Evolutionary conservation across 129 eudicot species (phyloP).

Genomic region (Cynara cardunculus): DNA sequence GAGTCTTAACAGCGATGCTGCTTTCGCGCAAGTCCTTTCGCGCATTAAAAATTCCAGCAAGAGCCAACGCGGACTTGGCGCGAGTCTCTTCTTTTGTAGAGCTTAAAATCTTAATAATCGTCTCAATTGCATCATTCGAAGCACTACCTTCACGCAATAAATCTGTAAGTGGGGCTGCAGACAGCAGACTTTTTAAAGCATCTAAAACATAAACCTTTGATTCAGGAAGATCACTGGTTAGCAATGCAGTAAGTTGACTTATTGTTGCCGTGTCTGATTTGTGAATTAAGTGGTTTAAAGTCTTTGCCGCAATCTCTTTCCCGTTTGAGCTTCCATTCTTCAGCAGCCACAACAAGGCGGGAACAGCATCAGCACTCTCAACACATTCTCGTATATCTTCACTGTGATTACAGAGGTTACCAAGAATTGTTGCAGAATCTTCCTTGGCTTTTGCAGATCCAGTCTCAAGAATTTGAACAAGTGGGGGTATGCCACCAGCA

Average conservation of each 20-base stretch:
- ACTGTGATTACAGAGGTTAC: conserved; percentile 97
- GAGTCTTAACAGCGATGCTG: conserved; percentile 75
- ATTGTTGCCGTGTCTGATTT: conserved; percentile 96
- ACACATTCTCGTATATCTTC: conserved; percentile 99
- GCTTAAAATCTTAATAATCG: conserved; percentile 71
- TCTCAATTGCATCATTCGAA: conserved; percentile 92
- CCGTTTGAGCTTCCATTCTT: conserved; percentile 97
- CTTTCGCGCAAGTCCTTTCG: conserved; percentile 98
- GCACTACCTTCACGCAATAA: conserved; percentile 94
- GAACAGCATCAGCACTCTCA: conserved; percentile 99
- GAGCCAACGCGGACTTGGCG: conserved; percentile 86
- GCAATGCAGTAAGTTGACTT: conserved; percentile 90
- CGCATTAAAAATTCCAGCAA: conserved; percentile 76
- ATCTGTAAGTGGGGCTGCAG: conserved; percentile 72
- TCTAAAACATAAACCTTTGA: conserved; percentile 94
- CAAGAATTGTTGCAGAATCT: conserved; percentile 94
- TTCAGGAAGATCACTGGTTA: conserved; percentile 96
- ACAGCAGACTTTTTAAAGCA: conserved; percentile 88
- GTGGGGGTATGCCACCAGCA: conserved; percentile 99
- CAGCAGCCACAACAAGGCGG: conserved; percentile 91
- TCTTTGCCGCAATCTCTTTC: conserved; percentile 96
- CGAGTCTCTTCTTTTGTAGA: conserved; percentile 85
- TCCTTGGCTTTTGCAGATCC: conserved; percentile 97
- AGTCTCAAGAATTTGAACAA: conserved; percentile 94
- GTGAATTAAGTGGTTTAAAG: conserved; percentile 91